Percentiles rank a stretch among this genome's conserved stretches.
Evolutionary conservation across 441 rosid species (phyloP).

Genomic region (Pelargonium australe): DNA sequence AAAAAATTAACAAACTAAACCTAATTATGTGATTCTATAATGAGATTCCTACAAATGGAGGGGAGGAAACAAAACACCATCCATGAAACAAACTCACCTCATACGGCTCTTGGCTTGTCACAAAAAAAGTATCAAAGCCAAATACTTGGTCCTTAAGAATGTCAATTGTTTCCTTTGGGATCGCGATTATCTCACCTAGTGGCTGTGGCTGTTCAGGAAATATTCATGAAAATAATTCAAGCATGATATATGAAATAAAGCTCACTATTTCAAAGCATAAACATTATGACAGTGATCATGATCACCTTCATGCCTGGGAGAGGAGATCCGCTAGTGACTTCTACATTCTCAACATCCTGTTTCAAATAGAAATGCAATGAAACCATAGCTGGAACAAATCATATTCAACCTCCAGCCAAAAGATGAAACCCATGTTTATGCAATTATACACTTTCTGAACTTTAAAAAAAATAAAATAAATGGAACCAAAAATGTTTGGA

Average conservation of each 20-base stretch:
- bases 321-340: conserved; percentile 81
- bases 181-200: conserved; percentile 65
- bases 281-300: conserved; percentile 22
- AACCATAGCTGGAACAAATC: conserved; percentile 19
- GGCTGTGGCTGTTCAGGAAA: conserved; percentile 56
- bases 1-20: not conserved
- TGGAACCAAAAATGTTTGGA: not conserved
- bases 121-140: conserved; percentile 89
- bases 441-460: not conserved
- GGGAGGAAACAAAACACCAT: conserved; percentile 10
- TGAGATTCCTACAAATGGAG: not conserved
- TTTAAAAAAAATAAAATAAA: not conserved
- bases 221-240: conserved; percentile 21
- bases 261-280: conserved; percentile 18
- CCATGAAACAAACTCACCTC: conserved; percentile 47
- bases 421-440: not conserved
- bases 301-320: conserved; percentile 96
- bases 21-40: not conserved
- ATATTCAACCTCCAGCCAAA: not conserved
- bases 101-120: conserved; percentile 91
- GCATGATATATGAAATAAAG: conserved; percentile 13
- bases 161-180: conserved; percentile 77
- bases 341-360: conserved; percentile 52
- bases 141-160: conserved; percentile 89
- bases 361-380: conserved; percentile 25